Conservation (phyloP, 345 rosid species). For the Citrus hindsii region DNA sequence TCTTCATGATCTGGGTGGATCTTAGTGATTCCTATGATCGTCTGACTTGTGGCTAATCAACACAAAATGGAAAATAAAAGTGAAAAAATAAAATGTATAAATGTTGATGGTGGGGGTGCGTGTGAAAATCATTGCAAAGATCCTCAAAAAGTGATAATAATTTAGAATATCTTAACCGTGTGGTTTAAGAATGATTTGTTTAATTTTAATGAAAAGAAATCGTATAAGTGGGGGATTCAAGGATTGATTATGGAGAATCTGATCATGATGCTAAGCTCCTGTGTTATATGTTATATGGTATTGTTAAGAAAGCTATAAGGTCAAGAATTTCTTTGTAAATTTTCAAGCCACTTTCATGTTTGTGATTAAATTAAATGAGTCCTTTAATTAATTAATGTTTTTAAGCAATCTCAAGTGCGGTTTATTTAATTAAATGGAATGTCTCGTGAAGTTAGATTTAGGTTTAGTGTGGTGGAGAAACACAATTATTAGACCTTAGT, state of each 20-base stretch:
- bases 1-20: background rate
- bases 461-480: background rate
- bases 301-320: background rate
- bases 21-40: background rate
- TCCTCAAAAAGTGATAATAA: slow-evolving; percentile 6
- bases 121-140: slow-evolving; percentile 15
- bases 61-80: background rate
- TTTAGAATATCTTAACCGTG: slow-evolving; percentile 1
- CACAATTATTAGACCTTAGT: background rate
- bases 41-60: background rate
- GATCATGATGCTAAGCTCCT: background rate
- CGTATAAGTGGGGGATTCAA: slow-evolving; percentile 1
- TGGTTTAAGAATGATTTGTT: slow-evolving; percentile 1
- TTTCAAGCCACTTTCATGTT: background rate
- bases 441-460: background rate
- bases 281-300: background rate
- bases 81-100: background rate
- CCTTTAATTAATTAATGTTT: too few relatives aligned
- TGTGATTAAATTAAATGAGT: too few relatives aligned
- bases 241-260: slow-evolving; percentile 3
- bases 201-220: background rate
- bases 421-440: background rate
- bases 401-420: background rate
- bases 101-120: background rate
- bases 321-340: background rate